Conservation (phyloP, 495 filamentous ascomycete genomes). For the Xylaria acuta region DNA sequence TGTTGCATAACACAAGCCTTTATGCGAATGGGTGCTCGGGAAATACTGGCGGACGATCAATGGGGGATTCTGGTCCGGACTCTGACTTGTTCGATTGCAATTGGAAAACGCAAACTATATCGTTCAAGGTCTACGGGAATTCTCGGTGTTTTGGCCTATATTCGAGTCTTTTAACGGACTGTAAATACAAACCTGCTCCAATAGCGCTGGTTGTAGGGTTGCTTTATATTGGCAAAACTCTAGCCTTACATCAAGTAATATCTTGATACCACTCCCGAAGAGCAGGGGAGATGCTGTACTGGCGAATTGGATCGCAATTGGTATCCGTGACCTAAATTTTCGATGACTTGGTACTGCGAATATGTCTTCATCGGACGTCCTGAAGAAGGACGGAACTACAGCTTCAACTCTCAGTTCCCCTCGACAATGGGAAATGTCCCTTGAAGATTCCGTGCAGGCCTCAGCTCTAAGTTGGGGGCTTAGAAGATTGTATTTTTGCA, state of each 20-base stretch:
- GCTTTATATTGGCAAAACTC: not conserved
- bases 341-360: not conserved
- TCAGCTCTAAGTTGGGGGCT: not conserved
- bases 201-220: not conserved
- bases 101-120: not conserved
- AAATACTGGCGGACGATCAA: not conserved
- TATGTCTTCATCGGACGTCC: not conserved
- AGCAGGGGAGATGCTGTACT: not conserved
- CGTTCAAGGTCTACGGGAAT: not conserved
- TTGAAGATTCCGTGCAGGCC: not conserved
- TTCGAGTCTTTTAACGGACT: not conserved
- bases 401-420: not conserved
- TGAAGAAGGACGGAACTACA: not conserved
- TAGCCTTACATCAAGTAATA: not conserved
- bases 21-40: not conserved
- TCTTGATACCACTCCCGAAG: not conserved
- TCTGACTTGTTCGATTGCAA: not conserved
- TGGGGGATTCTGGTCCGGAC: not conserved
- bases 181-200: not conserved
- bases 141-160: not conserved
- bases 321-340: not conserved
- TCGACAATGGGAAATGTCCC: not conserved
- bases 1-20: constrained; percentile 6
- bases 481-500: not conserved
- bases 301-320: not conserved